Conservation (phyloP, 148 eudicot species). For the Chenopodium suecicum region DNA sequence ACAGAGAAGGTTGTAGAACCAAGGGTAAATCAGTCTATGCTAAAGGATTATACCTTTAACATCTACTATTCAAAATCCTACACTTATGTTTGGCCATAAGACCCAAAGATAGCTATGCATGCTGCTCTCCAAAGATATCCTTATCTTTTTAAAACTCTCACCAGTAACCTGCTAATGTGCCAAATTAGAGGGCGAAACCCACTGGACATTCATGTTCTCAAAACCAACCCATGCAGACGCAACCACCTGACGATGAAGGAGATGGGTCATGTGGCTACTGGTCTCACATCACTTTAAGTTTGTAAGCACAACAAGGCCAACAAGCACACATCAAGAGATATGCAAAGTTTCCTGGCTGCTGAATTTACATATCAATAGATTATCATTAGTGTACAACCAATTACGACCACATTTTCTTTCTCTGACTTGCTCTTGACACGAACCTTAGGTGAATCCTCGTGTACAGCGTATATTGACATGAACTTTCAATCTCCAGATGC, state of each 20-base stretch:
- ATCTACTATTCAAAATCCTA: too few species aligned
- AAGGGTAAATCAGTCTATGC: not conserved
- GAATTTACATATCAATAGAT: not conserved
- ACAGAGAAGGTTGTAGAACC: not conserved
- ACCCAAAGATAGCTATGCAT: not conserved
- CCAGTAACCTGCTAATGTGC: not conserved
- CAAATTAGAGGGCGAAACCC: not conserved
- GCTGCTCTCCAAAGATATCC: not conserved
- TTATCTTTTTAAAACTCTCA: not conserved
- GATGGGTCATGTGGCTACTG: not conserved
- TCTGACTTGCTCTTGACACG: not conserved
- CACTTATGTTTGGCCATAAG: not conserved
- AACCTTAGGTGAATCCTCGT: not conserved
- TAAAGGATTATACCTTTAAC: too few species aligned
- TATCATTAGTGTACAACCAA: not conserved
- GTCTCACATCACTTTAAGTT: not conserved
- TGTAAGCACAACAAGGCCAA: not conserved
- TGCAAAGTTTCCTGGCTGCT: not conserved
- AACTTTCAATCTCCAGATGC: not conserved
- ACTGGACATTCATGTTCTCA: not conserved
- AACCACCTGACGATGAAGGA: not conserved
- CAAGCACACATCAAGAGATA: not conserved
- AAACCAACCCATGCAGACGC: not conserved
- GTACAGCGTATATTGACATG: not conserved
- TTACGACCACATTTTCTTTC: not conserved